Conservation (phyloP, 148 eudicot species). For the Rhododendron mucronatum region DNA sequence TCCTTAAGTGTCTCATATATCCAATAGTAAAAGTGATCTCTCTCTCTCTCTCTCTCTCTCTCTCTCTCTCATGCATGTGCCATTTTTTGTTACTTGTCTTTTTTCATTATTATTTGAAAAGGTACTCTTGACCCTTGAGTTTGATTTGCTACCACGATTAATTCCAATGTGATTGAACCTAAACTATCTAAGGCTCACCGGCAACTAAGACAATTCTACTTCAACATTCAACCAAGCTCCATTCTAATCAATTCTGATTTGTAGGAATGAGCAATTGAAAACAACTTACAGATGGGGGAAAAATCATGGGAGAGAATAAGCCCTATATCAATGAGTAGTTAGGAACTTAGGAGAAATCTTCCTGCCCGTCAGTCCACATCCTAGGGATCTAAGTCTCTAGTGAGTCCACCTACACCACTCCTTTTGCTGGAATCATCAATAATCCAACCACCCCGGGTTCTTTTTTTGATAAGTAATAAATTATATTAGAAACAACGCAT, state of each 20-base stretch:
- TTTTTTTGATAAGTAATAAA: too few species aligned
- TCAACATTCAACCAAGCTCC: neutral
- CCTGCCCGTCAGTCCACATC: neutral
- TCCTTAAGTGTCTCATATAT: neutral
- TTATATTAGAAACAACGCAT: too few species aligned
- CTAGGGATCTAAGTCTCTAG: neutral
- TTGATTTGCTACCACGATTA: neutral
- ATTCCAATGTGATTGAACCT: neutral
- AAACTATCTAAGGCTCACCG: neutral
- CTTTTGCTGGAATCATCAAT: neutral
- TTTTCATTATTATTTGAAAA: neutral
- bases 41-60: constrained; percentile 3
- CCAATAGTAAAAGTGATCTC: neutral
- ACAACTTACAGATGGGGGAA: neutral
- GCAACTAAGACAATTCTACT: neutral
- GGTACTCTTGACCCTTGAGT: neutral
- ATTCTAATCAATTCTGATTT: neutral
- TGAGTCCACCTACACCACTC: neutral
- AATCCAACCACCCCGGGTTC: neutral
- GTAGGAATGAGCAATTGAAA: neutral
- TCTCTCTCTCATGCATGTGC: neutral
- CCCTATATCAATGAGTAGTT: neutral
- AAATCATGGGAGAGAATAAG: neutral
- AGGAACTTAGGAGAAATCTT: neutral
- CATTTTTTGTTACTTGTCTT: neutral